A percentile compares a stretch with the other conserved stretches of the same genome.
These are phyloP conservation scores for Epichloe gansuensis DNA, from an alignment of 2,329 filamentous ascomycete genomes.

Conservation along the genomic window DNA sequence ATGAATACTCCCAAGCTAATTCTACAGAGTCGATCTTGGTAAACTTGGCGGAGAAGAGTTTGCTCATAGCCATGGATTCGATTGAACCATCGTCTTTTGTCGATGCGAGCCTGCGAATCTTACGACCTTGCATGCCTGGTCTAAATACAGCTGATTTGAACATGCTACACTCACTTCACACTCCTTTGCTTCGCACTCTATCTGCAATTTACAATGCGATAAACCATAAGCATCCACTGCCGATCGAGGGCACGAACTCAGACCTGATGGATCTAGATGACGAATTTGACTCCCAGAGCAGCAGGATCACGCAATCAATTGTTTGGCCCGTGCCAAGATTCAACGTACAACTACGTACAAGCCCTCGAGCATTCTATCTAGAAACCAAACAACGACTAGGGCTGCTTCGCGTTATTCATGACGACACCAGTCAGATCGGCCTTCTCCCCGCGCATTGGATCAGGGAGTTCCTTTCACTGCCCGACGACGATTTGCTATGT, in stretches of 20 bases:
- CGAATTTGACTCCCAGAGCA: slow-evolving; percentile 49
- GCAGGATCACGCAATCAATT: slow-evolving; percentile 28
- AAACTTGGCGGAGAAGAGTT: slow-evolving; percentile 27
- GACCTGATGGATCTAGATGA: slow-evolving; percentile 58
- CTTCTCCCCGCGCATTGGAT: slow-evolving; percentile 39
- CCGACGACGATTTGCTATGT: slow-evolving; percentile 41
- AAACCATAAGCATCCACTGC: slow-evolving; percentile 11
- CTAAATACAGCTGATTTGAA: slow-evolving; percentile 26
- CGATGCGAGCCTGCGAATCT: slow-evolving; percentile 32
- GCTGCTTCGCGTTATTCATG: slow-evolving; percentile 31
- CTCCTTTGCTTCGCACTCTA: slow-evolving; percentile 32
- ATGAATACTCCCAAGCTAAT: slow-evolving; percentile 35
- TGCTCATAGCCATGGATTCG: slow-evolving; percentile 29
- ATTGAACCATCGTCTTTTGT: slow-evolving; percentile 34
- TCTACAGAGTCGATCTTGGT: slow-evolving; percentile 34
- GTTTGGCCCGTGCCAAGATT: slow-evolving; percentile 33
- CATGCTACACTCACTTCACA: slow-evolving; percentile 25
- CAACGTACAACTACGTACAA: slow-evolving; percentile 29
- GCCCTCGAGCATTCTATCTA: slow-evolving; percentile 33
- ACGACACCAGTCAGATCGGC: slow-evolving; percentile 32
- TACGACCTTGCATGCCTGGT: slow-evolving; percentile 35
- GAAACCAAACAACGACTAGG: slow-evolving; percentile 34
- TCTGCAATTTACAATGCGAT: slow-evolving; percentile 23
- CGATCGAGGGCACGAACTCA: slow-evolving; percentile 21
- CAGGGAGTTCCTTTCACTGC: slow-evolving; percentile 34